Evolutionary conservation across 331 rosid species (phyloP).

Genomic region (Quercus tomentella): DNA sequence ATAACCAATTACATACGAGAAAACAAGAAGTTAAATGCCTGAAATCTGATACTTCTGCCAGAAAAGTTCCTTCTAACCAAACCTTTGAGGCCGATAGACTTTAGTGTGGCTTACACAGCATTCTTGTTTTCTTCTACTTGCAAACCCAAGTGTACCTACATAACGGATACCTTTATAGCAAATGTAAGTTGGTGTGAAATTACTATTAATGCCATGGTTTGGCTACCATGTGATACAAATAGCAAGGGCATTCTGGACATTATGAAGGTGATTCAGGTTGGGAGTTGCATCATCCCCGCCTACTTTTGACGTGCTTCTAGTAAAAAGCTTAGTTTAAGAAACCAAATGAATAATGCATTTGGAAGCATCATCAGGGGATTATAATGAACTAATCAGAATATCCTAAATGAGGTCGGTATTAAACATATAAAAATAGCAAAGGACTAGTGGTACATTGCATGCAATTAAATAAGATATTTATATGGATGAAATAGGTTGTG

Average conservation of each 20-base stretch:
- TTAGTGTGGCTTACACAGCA: slow-evolving; percentile 9
- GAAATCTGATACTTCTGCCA: slow-evolving; percentile 8
- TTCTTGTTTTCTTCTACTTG: not conserved
- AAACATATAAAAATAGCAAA: slow-evolving; percentile 13
- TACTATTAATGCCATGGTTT: not conserved
- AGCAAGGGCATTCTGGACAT: slow-evolving; percentile 23
- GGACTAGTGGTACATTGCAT: not conserved
- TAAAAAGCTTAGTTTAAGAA: slow-evolving; percentile 17
- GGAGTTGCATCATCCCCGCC: slow-evolving; percentile 20
- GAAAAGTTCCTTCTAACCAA: not conserved
- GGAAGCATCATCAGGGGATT: not conserved
- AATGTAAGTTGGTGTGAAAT: slow-evolving; percentile 4
- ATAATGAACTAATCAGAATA: slow-evolving; percentile 7
- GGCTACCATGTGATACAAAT: slow-evolving; percentile 1
- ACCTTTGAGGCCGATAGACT: slow-evolving; percentile 13
- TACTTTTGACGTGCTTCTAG: slow-evolving; percentile 9
- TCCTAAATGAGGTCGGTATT: slow-evolving; percentile 30
- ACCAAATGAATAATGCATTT: slow-evolving; percentile 2
- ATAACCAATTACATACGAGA: not conserved
- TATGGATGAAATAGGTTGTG: slow-evolving; percentile 28
- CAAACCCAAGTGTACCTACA: slow-evolving; percentile 10
- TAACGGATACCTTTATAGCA: slow-evolving; percentile 13
- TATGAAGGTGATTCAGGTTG: not conserved
- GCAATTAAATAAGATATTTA: slow-evolving; percentile 1
- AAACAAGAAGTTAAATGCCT: slow-evolving; percentile 2